phyloP scores from a whole-genome alignment of 139 green algal species.

The Nannochloris sp. region DNA sequence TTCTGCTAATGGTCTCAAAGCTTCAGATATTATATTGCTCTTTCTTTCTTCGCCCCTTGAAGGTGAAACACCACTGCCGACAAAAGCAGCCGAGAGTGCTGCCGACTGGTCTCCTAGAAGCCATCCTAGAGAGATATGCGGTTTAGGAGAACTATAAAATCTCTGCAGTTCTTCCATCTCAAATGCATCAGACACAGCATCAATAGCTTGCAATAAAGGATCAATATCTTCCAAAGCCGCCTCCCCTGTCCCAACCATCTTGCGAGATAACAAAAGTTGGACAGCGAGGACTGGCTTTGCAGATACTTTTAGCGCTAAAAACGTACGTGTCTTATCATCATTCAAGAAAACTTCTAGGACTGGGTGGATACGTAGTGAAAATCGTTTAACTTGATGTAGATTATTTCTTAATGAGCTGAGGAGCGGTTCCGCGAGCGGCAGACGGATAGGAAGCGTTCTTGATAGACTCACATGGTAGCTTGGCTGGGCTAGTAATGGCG shows the following conservation, averaged over 20 bases:
- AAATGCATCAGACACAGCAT: conserved; percentile 7
- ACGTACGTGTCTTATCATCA: conserved; percentile 35
- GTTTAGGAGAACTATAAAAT: conserved; percentile 10
- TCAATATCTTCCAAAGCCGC: neutral
- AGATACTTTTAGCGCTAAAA: conserved; percentile 20
- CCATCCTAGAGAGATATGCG: conserved; percentile 26
- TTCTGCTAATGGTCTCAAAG: too few species aligned
- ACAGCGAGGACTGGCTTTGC: neutral
- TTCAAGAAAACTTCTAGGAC: conserved; percentile 27
- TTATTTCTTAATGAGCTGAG: neutral
- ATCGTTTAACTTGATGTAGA: neutral
- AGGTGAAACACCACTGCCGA: too few species aligned
- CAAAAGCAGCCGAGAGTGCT: too few species aligned
- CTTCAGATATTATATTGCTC: too few species aligned
- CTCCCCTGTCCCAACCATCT: neutral
- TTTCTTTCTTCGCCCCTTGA: too few species aligned
- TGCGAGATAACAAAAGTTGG: neutral
- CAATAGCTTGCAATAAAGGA: too few species aligned
- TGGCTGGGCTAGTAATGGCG: neutral
- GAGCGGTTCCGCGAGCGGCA: neutral
- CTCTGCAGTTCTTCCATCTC: conserved; percentile 8
- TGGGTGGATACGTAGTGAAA: neutral
- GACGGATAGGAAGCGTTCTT: neutral
- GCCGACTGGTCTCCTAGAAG: conserved; percentile 1
- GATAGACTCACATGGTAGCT: neutral